Evolutionary conservation across 192 early-diverging fungal genomes (phyloP), one percentile per base, ranked within the genome.

Genomic region (Coemansia sp.): DNA sequence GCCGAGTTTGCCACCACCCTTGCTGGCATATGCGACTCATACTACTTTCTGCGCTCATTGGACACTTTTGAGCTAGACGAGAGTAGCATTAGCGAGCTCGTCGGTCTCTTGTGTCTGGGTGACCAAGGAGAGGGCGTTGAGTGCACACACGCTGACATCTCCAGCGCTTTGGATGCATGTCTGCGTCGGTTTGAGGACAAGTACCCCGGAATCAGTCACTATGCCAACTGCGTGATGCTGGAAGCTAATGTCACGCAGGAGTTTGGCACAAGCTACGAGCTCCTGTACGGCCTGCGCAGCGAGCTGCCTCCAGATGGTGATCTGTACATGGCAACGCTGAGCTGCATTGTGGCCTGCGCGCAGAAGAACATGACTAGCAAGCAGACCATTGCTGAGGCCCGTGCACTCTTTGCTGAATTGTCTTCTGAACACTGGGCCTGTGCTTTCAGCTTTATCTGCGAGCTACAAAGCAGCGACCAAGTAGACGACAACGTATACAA

Each of bases 31-130:
- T 81, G 79, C 34, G 74, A 75, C 47, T 71, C 74, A 3, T 81
- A 81, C 69, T 81, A 81, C 55, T 81, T 81, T 67, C 50, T 81
- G 2, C 74, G 79, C 64, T 68, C 73, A 20, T 65, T 81, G 36
- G 68, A 70, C 38, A 65, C 58, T 7, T 81, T 76, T 43, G 33
- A 41, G 9, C 66, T 81, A 1, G 71, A 65, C 64, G 60, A 65
- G 31, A 38, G 67, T 13, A 72, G 71, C 53, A 69, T 81, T 68
- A 65, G 64, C 52, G 52, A 68, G 15, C 65, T 81, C n/a, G 67
- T 76, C 57, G 68, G 57, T 31, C 64, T 72, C n/a, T 44, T 81
- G 44, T 29, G 64, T 15, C 58, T 69, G 22, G 74, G 68, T 20
- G 71, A 71, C 22, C 43, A 62, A 0, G 62, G 46, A 9, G 46